Base-by-base conservation (phyloP, 2,329 filamentous ascomycete species). In the Biscogniauxia mediterranea region DNA sequence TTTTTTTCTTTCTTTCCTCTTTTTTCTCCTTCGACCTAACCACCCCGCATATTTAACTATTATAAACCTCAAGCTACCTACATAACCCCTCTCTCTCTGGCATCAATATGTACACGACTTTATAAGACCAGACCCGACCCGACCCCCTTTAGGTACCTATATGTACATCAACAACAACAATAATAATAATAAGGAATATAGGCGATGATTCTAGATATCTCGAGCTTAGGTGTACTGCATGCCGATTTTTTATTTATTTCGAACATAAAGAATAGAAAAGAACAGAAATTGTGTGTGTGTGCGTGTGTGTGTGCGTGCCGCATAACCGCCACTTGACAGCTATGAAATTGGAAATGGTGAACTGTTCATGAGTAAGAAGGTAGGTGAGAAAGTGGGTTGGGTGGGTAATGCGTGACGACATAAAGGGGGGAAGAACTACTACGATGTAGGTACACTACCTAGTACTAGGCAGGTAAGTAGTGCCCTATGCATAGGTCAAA, bases 361-460 rank as follows among this genome's bases (percentile, higher is more conserved):
- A 54, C 5, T 54, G 32, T 32, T 38, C 17, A 32, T 54, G 52
- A 54, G 52, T 32, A 32, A 32, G 25, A 32, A 20, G 25, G 25
- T n/a, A 46, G 38, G 38, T n/a, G 54, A 46, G 54, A 52, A 32
- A 52, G 54, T 56, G 54, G 54, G 54, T 23, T 56, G 42, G 54
- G 32, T 21, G 54, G 54, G 8, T 38, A 20, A 23, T n/a, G 17
- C 32, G 38, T 56, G 54, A 56, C 54, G 54, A 42, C 54, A 56
- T 56, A 9, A 56, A 49, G 42, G 23, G 23, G 50, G 7, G n/a
- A 23, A 23, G 19, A 52, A 32, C 23, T 23, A 23, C 23, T n/a
- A n/a, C n/a, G n/a, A n/a, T n/a, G n/a, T n/a, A n/a, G n/a, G n/a
- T n/a, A n/a, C n/a, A n/a, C n/a, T n/a, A n/a, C n/a, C n/a, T n/a